phyloP scores from a whole-genome alignment of 2,329 filamentous ascomycete genomes.

The Cephalotrichum gorgonifer region DNA sequence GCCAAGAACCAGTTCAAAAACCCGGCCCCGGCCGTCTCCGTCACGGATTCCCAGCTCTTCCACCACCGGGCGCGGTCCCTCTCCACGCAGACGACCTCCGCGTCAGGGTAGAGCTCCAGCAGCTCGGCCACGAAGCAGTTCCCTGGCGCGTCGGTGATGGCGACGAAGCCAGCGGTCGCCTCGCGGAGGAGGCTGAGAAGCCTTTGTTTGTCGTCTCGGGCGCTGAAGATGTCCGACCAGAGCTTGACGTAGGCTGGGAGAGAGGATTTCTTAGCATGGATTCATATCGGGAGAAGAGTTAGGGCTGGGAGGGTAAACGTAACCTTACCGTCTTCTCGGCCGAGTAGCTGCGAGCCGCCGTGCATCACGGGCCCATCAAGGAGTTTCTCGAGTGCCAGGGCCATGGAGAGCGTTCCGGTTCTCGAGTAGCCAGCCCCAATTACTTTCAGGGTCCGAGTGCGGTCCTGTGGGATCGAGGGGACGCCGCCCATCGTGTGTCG shows the following conservation, averaged over 20 bases:
- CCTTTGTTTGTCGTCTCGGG: constrained; percentile 13
- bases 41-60: constrained; percentile 16
- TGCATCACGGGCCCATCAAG: constrained; percentile 38
- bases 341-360: constrained; percentile 28
- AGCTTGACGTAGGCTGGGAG: constrained; percentile 12
- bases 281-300: constrained; percentile 4
- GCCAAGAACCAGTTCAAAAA: constrained; percentile 6
- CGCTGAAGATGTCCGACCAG: constrained; percentile 16
- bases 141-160: constrained; percentile 32
- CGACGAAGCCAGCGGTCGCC: constrained; percentile 30
- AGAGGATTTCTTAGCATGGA: too few species aligned
- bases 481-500: constrained; percentile 17
- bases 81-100: constrained; percentile 31
- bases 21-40: constrained; percentile 4
- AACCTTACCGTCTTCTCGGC: constrained; percentile 21
- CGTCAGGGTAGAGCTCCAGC: constrained; percentile 35
- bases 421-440: constrained; percentile 32
- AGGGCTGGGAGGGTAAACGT: background rate
- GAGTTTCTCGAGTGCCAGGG: constrained; percentile 32
- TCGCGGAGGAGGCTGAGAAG: constrained; percentile 22
- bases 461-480: constrained; percentile 20
- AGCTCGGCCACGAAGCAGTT: constrained; percentile 31
- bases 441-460: constrained; percentile 22
- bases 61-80: constrained; percentile 25
- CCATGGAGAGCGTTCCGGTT: constrained; percentile 40